Evolutionary conservation across 352 stramenopile species (phyloP).

Genomic region (Hyphochytrium catenoides): DNA sequence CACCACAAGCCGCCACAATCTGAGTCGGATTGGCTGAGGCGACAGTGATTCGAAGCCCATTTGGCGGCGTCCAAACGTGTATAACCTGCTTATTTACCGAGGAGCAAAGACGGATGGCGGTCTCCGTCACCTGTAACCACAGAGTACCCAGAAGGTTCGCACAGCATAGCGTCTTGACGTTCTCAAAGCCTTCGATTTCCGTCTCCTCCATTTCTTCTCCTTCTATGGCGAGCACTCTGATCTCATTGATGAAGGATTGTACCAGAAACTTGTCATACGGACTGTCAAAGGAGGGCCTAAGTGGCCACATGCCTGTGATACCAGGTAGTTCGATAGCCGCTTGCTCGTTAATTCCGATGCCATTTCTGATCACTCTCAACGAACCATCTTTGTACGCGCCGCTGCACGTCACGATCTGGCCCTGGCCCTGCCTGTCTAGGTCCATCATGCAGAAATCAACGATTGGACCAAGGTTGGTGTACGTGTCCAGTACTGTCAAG

Average conservation of each 20-base stretch:
- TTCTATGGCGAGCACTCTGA: constrained; percentile 75
- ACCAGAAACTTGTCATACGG: constrained; percentile 83
- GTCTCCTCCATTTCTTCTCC: constrained; percentile 68
- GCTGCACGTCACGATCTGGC: constrained; percentile 87
- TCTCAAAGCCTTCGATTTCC: constrained; percentile 55
- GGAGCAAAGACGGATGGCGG: constrained; percentile 61
- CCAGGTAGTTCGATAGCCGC: constrained; percentile 79
- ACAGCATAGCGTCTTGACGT: constrained; percentile 73
- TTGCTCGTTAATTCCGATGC: constrained; percentile 93
- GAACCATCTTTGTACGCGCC: constrained; percentile 83
- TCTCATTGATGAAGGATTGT: constrained; percentile 85
- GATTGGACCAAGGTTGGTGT: constrained; percentile 91
- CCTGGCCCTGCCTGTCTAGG: constrained; percentile 73
- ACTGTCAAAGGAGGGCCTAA: constrained; percentile 56
- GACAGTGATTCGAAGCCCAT: constrained; percentile 38
- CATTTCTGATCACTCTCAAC: constrained; percentile 90
- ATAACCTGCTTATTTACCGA: constrained; percentile 27
- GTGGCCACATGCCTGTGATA: constrained; percentile 93
- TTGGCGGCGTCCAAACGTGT: constrained; percentile 45
- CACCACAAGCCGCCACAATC: constrained; percentile 66
- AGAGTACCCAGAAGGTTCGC: constrained; percentile 64
- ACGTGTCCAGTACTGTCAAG: constrained; percentile 83
- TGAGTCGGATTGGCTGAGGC: constrained; percentile 66
- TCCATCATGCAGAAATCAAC: constrained; percentile 95
- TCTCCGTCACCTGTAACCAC: constrained; percentile 82